Percentiles rank a stretch among this genome's conserved stretches.
phyloP scores from a whole-genome alignment of 306 rosid genomes.

The Macrotyloma uniflorum region DNA sequence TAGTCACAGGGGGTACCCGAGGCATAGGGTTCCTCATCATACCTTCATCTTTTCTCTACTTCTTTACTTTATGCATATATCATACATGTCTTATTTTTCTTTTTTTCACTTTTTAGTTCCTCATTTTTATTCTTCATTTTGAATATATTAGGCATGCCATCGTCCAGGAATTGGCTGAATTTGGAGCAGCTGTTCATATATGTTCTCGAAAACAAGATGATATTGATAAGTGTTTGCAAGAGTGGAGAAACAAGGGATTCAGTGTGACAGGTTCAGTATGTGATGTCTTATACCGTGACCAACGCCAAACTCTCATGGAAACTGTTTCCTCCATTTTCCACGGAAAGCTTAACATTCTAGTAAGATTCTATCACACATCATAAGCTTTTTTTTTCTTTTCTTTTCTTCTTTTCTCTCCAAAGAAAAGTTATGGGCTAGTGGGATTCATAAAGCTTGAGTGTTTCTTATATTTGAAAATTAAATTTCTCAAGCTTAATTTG shows the following conservation, averaged over 20 bases:
- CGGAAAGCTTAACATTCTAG: constrained; percentile 46
- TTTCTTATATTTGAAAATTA: too few species aligned
- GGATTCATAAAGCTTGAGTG: too few species aligned
- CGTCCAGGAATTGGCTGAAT: constrained; percentile 23
- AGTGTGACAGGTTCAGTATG: constrained; percentile 35
- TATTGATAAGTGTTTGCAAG: constrained; percentile 20
- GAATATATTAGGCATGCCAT: constrained; percentile 32
- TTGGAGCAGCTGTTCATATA: constrained; percentile 34
- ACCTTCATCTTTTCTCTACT: not conserved
- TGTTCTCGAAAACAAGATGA: constrained; percentile 35
- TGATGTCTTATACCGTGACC: not conserved
- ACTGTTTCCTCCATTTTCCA: not conserved
- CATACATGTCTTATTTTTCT: too few species aligned
- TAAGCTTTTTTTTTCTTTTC: too few species aligned
- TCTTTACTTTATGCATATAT: not conserved
- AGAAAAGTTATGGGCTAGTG: too few species aligned
- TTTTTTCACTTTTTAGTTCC: not conserved
- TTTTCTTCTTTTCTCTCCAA: too few species aligned
- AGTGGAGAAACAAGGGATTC: constrained; percentile 34
- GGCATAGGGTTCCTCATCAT: constrained; percentile 38
- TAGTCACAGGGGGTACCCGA: constrained; percentile 43
- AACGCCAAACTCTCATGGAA: constrained; percentile 18
- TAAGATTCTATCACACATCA: not conserved
- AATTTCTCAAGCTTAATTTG: too few species aligned
- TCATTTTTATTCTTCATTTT: not conserved